Evolutionary conservation across 2,329 filamentous ascomycete species (phyloP), one percentile per base, ranked within the genome.

Genomic region (Fusarium lyarnte): DNA sequence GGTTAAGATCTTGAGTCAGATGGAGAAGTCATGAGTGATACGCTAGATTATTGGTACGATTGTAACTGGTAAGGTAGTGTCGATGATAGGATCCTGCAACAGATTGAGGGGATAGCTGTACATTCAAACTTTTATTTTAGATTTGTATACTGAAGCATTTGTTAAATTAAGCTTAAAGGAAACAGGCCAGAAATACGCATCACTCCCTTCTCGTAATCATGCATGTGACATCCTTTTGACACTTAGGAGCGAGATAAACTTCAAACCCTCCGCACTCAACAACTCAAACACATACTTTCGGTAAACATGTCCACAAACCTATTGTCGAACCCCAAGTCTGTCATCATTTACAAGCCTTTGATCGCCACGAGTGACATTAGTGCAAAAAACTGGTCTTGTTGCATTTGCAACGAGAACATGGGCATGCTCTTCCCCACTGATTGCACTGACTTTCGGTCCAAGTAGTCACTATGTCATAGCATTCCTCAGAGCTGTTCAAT

Each of bases 191-290:
- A n/a, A n/a, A n/a, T n/a, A n/a, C n/a, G n/a, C n/a, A n/a, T n/a
- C n/a, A n/a, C n/a, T 27, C 25, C 8, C 12, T 14, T 27, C 14
- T 5, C 21, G 17, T 3, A 27, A 27, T 14, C 1, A 27, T 27
- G 1, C 0, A 27, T 21, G 12, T 8, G 12, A 2, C 12, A 21
- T 27, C 8, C 0, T 47, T n/a, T 23, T 14, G 8, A 23, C 19
- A 8, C 16, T 12, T n/a, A 17, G 4, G 5, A 7, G 10, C 11
- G 19, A n/a, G 13, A 29, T n/a, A 46, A 3, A 29, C 8, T 3
- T 10, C 25, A n/a, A 3, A 11, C 16, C 14, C 23, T 43, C 16
- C 14, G 3, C 21, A 13, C 29, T 49, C 0, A 13, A 17, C 27
- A 31, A 29, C 21, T 4, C 6, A n/a, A 21, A n/a, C 21, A 6